Base-by-base conservation (phyloP, 2,329 filamentous ascomycete species). In the Fusarium foetens region DNA sequence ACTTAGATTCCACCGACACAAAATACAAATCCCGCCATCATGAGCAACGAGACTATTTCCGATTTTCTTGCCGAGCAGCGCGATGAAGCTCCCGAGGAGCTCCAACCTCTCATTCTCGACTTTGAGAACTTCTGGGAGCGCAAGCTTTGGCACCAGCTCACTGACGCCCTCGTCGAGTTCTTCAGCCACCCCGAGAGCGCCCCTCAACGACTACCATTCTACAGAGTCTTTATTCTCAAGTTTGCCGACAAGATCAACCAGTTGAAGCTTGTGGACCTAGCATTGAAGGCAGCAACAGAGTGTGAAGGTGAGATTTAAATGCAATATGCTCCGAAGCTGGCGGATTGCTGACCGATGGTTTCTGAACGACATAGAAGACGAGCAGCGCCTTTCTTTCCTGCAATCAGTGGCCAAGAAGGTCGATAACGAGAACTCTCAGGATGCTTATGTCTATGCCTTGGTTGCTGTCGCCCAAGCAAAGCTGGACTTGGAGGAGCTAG, bases 161-260 rank as follows among this genome's bases (percentile, higher is more conserved):
- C 96, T 39, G 93, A 97, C 80, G 87, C 92, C 58, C 89, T 99
- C 63, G 87, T 97, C 76, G 89, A 93, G 75, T 98, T 95, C 88
- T 99, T 98, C 86, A 91, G 91, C 79, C 85, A 93, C 77, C 88
- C 93, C 48, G 90, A 91, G 80, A 98, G 95, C 83, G 92, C 91
- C 63, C 87, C 90, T 65, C 94, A 97, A 85, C 92, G 95, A 79
- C 89, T 99, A 85, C 87, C 91, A 67, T 92, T 99, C 83, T 99
- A 96, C 88, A 94, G 96, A 84, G 91, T 91, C 77, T 99, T 99
- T 86, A 93, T 99, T 83, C 90, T 95, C 82, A 96, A 93, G 83
- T 99, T 99, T 80, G 94, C 95, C 74, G 95, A 97, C 81, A 98
- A 97, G 88, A 98, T 99, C 87, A 99, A 98, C 85, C 95, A 98